These are phyloP conservation scores for Fraxinus cuspidata DNA, from an alignment of 257 asterid genomes.

Conservation along the genomic window DNA sequence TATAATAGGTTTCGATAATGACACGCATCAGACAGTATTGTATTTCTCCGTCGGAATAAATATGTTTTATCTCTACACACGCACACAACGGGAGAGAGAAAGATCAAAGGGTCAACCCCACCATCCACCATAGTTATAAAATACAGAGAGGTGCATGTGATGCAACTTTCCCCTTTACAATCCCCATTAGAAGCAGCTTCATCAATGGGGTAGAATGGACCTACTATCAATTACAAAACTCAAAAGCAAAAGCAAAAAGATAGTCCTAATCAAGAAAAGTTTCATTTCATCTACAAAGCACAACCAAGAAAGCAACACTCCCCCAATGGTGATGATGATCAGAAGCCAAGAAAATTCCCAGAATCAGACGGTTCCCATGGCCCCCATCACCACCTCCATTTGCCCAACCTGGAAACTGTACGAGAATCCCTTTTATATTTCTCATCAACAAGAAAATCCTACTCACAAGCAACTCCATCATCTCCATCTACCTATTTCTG, in stretches of 20 bases:
- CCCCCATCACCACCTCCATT: conserved; percentile 33
- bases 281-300: conserved; percentile 24
- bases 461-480: conserved; percentile 51
- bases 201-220: conserved; percentile 34
- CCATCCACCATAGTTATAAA: neutral
- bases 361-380: conserved; percentile 27
- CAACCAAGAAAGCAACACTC: conserved; percentile 30
- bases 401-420: conserved; percentile 79
- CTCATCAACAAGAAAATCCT: conserved; percentile 29
- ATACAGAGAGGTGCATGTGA: conserved; percentile 33
- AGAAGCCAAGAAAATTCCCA: conserved; percentile 42
- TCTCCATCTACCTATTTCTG: conserved; percentile 71
- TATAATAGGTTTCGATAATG: neutral
- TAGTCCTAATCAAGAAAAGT: conserved; percentile 16
- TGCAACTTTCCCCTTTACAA: conserved; percentile 28
- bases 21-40: neutral
- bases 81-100: neutral
- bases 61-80: neutral
- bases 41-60: neutral
- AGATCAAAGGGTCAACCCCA: conserved; percentile 10
- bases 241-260: conserved; percentile 32
- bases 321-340: conserved; percentile 59
- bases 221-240: conserved; percentile 37
- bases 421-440: conserved; percentile 68
- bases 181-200: conserved; percentile 24